Percentiles rank a stretch among this genome's conserved stretches.
These are phyloP conservation scores for Didymella exigua DNA, from an alignment of 2,329 filamentous ascomycete genomes.

Conservation along the genomic window DNA sequence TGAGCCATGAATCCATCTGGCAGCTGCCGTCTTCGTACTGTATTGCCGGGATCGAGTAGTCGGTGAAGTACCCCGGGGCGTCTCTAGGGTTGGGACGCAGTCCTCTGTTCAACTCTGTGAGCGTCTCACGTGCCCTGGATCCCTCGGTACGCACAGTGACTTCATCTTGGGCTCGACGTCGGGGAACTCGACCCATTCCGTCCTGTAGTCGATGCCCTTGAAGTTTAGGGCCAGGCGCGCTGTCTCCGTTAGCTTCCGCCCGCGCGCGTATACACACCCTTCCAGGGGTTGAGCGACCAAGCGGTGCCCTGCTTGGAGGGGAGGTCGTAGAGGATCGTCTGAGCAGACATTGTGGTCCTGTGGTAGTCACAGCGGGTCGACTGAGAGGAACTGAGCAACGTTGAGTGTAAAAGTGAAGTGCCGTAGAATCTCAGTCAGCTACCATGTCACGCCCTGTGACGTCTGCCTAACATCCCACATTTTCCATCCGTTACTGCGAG, in stretches of 20 bases:
- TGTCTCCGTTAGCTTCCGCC: slow-evolving; percentile 38
- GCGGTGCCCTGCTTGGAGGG: slow-evolving; percentile 58
- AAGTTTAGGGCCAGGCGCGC: slow-evolving; percentile 70
- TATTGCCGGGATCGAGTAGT: slow-evolving; percentile 64
- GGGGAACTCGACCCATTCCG: slow-evolving; percentile 72
- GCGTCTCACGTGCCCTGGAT: not conserved
- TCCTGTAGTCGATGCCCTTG: slow-evolving; percentile 70
- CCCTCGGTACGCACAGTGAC: slow-evolving; percentile 55
- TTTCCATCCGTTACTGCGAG: slow-evolving; percentile 1
- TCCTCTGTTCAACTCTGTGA: slow-evolving; percentile 34
- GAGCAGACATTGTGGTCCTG: slow-evolving; percentile 28
- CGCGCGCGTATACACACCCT: slow-evolving; percentile 55
- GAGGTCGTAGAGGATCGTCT: slow-evolving; percentile 67
- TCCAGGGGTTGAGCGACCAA: slow-evolving; percentile 76
- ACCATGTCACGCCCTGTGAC: not conserved
- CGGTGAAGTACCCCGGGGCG: slow-evolving; percentile 39
- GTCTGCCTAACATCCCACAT: not conserved
- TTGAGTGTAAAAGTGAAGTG: not conserved
- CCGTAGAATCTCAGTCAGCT: no score
- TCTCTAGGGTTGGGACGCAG: slow-evolving; percentile 54
- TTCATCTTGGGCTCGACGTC: slow-evolving; percentile 64
- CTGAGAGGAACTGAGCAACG: not conserved
- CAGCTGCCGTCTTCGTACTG: slow-evolving; percentile 62
- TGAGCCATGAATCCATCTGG: slow-evolving; percentile 68
- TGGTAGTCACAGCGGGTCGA: not conserved